These are phyloP conservation scores for Aplosporella prunicola DNA, from an alignment of 2,329 filamentous ascomycete species.

Conservation along the genomic window DNA sequence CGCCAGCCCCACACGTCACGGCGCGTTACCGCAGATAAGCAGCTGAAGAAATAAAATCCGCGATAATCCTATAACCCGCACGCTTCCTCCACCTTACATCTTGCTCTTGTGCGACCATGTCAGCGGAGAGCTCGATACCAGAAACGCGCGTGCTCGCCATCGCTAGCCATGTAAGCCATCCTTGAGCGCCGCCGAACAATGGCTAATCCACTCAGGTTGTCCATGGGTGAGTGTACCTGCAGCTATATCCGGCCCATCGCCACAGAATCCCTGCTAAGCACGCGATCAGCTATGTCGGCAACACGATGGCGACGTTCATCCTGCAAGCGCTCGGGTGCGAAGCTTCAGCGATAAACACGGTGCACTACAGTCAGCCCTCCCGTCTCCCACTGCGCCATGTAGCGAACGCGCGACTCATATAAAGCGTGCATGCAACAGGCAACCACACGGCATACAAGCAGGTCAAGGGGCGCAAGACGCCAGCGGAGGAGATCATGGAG, in stretches of 20 bases:
- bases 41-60: slow-evolving; percentile 10
- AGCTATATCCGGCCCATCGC: not conserved
- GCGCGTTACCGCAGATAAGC: slow-evolving; percentile 11
- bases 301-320: slow-evolving; percentile 92
- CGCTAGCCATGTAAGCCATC: slow-evolving; percentile 73
- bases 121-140: slow-evolving; percentile 6
- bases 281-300: slow-evolving; percentile 74
- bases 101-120: slow-evolving; percentile 33
- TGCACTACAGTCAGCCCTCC: slow-evolving; percentile 75
- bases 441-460: slow-evolving; percentile 92
- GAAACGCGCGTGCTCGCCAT: slow-evolving; percentile 71
- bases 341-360: slow-evolving; percentile 87
- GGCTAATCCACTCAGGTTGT: slow-evolving; percentile 48
- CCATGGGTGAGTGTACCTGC: slow-evolving; percentile 52
- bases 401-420: slow-evolving; percentile 2
- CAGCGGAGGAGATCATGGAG: slow-evolving; percentile 71
- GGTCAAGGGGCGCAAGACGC: slow-evolving; percentile 73
- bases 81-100: slow-evolving; percentile 22
- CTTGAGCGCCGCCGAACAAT: slow-evolving; percentile 10
- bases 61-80: not conserved
- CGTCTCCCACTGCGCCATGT: not conserved
- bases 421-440: slow-evolving; percentile 42
- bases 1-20: slow-evolving; percentile 11
- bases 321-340: slow-evolving; percentile 92
- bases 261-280: slow-evolving; percentile 16